phyloP scores from a whole-genome alignment of 352 stramenopile species.

The Globisporangium radiosum region DNA sequence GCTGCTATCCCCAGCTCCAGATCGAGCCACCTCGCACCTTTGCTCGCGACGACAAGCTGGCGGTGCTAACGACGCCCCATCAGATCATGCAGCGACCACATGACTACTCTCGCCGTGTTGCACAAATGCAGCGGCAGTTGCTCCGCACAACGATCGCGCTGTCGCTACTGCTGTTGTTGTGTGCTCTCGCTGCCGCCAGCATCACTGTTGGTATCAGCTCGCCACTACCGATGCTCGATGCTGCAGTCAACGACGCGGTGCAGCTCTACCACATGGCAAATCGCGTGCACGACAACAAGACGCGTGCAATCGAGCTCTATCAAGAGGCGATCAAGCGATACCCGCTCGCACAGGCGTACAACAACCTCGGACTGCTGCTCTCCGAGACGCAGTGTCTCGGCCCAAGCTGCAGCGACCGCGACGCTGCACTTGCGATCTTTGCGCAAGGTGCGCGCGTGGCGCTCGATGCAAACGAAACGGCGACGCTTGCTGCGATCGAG shows the following conservation, averaged over 20 bases:
- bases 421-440: constrained; percentile 28
- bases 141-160: neutral
- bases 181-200: neutral
- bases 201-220: neutral
- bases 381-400: constrained; percentile 3
- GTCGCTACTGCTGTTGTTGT: neutral
- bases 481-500: constrained; percentile 39
- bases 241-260: constrained; percentile 6
- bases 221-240: neutral
- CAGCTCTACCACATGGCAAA: constrained; percentile 24
- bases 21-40: neutral
- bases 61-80: neutral
- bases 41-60: neutral
- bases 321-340: constrained; percentile 41
- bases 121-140: neutral
- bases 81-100: neutral
- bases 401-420: neutral
- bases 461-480: constrained; percentile 21
- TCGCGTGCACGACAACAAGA: constrained; percentile 8
- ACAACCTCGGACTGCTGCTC: constrained; percentile 73
- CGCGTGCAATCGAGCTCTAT: constrained; percentile 27
- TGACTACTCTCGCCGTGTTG: neutral
- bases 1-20: no score
- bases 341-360: constrained; percentile 53
- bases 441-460: constrained; percentile 31